Evolutionary conservation across 176 grass and related monocot genomes (phyloP).

Genomic region (Cenchrus purpureus): DNA sequence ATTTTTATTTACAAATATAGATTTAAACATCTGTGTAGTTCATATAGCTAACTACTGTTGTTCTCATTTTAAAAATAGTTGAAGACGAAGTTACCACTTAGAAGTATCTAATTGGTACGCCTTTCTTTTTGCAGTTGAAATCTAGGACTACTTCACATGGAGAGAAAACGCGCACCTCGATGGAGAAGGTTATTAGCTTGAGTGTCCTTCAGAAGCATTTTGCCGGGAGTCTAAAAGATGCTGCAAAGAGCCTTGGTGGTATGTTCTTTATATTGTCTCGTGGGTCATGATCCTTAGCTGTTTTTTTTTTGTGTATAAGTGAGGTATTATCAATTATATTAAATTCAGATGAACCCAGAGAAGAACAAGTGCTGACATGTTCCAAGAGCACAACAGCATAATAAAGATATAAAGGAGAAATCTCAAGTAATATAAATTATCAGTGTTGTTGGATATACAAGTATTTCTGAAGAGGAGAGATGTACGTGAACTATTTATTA

Average conservation of each 20-base stretch:
- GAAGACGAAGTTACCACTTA: neutral
- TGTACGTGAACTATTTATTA: neutral
- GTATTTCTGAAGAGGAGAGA: neutral
- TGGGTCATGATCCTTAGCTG: neutral
- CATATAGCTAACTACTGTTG: neutral
- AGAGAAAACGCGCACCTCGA: too few species aligned
- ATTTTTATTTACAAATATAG: conserved; percentile 1
- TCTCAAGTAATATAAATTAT: neutral
- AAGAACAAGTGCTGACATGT: neutral
- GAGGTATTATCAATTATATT: neutral
- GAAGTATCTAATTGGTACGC: neutral
- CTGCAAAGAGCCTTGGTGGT: conserved; percentile 81
- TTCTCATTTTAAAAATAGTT: neutral
- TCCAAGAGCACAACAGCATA: neutral
- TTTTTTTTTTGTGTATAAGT: conserved; percentile 7
- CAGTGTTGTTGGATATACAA: neutral
- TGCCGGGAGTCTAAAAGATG: conserved; percentile 75
- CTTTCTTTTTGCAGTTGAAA: conserved; percentile 37
- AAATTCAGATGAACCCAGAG: neutral
- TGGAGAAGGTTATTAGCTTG: neutral
- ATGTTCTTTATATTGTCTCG: conserved; percentile 14
- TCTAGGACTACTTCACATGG: conserved; percentile 11
- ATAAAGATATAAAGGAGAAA: neutral
- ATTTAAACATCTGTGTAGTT: neutral
- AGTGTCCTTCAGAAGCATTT: conserved; percentile 63